phyloP scores from a whole-genome alignment of 2,329 filamentous ascomycete genomes.

The Penicillium sp. region DNA sequence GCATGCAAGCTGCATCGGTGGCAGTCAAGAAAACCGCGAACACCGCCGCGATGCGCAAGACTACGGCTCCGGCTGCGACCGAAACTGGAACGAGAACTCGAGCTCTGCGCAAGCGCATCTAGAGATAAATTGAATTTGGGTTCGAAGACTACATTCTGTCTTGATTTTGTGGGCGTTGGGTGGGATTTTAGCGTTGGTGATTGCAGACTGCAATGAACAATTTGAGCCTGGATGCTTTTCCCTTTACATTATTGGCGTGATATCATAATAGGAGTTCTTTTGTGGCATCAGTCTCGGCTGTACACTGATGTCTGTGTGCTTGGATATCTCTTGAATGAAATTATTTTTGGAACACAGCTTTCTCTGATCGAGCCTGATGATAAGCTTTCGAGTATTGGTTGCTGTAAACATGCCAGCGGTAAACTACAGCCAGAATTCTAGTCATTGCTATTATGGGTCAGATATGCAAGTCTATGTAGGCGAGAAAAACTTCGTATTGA shows the following conservation, averaged over 20 bases:
- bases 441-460: no score
- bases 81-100: constrained; percentile 39
- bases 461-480: background rate
- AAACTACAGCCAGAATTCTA: no score
- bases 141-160: background rate
- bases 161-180: constrained; percentile 4
- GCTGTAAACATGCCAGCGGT: no score
- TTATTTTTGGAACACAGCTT: background rate
- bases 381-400: no score
- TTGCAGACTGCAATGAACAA: constrained; percentile 5
- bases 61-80: constrained; percentile 27
- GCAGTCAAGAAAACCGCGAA: constrained; percentile 38
- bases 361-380: no score
- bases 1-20: constrained; percentile 35
- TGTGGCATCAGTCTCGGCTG: background rate
- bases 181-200: constrained; percentile 8
- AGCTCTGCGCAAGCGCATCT: constrained; percentile 45
- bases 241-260: background rate
- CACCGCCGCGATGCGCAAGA: constrained; percentile 34
- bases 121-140: constrained; percentile 6
- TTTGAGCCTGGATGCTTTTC: constrained; percentile 2
- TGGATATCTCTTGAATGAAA: background rate
- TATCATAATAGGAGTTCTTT: constrained; percentile 3
- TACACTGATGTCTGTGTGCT: background rate
- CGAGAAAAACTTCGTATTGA: background rate